Evolutionary conservation across 495 filamentous ascomycete genomes (phyloP).

Genomic region (Aspergillus indologenus): DNA sequence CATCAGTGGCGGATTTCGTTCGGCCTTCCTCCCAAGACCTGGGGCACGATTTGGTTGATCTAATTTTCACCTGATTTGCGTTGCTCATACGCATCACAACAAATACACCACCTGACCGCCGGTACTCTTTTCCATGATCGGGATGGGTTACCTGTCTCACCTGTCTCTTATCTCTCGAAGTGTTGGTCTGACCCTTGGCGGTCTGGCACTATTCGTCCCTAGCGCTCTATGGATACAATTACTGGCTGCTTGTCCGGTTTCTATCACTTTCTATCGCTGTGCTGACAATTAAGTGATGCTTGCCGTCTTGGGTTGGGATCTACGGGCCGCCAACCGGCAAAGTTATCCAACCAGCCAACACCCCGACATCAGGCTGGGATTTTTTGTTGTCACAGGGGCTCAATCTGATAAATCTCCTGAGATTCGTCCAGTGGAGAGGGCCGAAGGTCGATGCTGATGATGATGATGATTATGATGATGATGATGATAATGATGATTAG

Average conservation of each 20-base stretch:
- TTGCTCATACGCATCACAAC: too few relatives aligned
- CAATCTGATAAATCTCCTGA: neutral
- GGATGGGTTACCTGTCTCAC: too few relatives aligned
- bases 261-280: neutral
- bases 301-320: neutral
- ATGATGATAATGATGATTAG: too few relatives aligned
- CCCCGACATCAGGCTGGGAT: neutral
- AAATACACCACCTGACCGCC: too few relatives aligned
- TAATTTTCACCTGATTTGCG: neutral
- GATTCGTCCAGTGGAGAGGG: neutral
- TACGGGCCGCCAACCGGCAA: neutral
- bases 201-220: neutral
- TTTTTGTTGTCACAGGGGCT: neutral
- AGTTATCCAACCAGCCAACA: neutral
- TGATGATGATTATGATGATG: too few relatives aligned
- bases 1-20: too few relatives aligned
- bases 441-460: too few relatives aligned
- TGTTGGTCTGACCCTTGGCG: neutral
- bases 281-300: neutral
- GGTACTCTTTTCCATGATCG: too few relatives aligned
- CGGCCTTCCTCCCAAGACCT: neutral
- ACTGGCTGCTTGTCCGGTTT: neutral
- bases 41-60: neutral
- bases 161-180: neutral
- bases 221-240: neutral